Conservation (phyloP, 345 rosid genomes). For the Pugionium cornutum region DNA sequence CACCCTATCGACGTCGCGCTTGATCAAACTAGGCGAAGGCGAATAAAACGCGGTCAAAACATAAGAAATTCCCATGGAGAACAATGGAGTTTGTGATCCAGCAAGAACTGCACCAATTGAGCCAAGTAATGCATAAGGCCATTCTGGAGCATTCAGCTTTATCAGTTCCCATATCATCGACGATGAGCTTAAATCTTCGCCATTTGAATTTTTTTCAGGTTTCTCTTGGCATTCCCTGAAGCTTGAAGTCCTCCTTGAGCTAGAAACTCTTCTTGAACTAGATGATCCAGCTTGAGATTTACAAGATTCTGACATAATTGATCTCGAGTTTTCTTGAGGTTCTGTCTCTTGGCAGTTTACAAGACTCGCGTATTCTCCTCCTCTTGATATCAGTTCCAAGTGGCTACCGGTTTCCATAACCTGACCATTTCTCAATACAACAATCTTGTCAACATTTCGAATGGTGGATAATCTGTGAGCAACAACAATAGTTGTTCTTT, state of each 20-base stretch:
- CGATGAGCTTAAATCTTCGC: slow-evolving; percentile 31
- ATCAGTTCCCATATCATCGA: slow-evolving; percentile 57
- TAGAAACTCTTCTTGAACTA: slow-evolving; percentile 30
- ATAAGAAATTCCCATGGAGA: slow-evolving; percentile 70
- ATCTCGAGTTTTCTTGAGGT: slow-evolving; percentile 35
- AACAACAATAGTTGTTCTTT: slow-evolving; percentile 66
- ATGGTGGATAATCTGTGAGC: slow-evolving; percentile 79
- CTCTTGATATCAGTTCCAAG: slow-evolving; percentile 56
- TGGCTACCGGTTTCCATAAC: slow-evolving; percentile 77
- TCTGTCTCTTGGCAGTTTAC: slow-evolving; percentile 60
- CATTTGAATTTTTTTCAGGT: slow-evolving; percentile 21
- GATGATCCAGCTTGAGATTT: slow-evolving; percentile 45
- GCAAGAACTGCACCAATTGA: slow-evolving; percentile 74
- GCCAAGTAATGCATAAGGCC: slow-evolving; percentile 82
- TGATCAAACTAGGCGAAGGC: slow-evolving; percentile 46
- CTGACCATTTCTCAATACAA: slow-evolving; percentile 67
- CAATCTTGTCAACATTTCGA: slow-evolving; percentile 64
- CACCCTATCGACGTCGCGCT: slow-evolving; percentile 48
- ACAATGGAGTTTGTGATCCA: slow-evolving; percentile 71
- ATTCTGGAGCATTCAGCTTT: slow-evolving; percentile 76
- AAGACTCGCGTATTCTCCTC: slow-evolving; percentile 63
- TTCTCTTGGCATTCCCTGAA: slow-evolving; percentile 37
- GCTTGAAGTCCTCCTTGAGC: slow-evolving; percentile 37
- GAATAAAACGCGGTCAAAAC: slow-evolving; percentile 66
- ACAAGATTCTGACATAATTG: slow-evolving; percentile 43